Percentiles rank a stretch among this genome's conserved stretches.
phyloP scores from a whole-genome alignment of 2,329 filamentous ascomycete species.

The Colletotrichum falcatum region DNA sequence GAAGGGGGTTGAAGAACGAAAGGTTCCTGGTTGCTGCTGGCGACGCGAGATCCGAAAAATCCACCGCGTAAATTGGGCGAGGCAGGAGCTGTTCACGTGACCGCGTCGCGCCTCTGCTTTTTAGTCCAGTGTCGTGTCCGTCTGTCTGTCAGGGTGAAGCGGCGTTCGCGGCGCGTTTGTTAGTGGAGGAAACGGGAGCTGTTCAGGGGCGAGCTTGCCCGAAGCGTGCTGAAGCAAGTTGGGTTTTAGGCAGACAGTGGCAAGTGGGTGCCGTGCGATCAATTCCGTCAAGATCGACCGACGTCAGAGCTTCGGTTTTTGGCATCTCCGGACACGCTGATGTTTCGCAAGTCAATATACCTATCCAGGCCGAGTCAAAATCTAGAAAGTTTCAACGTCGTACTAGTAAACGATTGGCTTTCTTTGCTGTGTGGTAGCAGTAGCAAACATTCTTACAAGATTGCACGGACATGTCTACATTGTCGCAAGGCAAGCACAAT shows the following conservation, averaged over 20 bases:
- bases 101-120: slow-evolving; percentile 20
- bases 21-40: slow-evolving; percentile 37
- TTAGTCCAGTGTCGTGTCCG: background rate
- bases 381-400: background rate
- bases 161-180: slow-evolving; percentile 5
- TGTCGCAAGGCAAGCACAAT: background rate
- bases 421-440: background rate
- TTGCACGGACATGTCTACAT: background rate
- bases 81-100: slow-evolving; percentile 52
- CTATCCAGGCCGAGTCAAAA: background rate
- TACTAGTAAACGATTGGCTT: background rate
- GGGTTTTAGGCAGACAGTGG: background rate
- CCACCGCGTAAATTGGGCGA: slow-evolving; percentile 55
- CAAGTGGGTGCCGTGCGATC: no score
- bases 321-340: background rate
- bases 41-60: slow-evolving; percentile 58
- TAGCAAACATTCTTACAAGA: background rate
- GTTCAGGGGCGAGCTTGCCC: slow-evolving; percentile 22
- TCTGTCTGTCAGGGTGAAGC: background rate
- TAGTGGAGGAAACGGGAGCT: background rate
- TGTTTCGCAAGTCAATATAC: background rate
- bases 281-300: background rate
- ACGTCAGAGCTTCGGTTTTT: slow-evolving; percentile 14
- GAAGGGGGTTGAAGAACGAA: slow-evolving; percentile 29
- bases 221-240: slow-evolving; percentile 18